These are phyloP conservation scores for Radiomyces spectabilis DNA, from an alignment of 192 early-diverging fungal genomes.

Conservation along the genomic window DNA sequence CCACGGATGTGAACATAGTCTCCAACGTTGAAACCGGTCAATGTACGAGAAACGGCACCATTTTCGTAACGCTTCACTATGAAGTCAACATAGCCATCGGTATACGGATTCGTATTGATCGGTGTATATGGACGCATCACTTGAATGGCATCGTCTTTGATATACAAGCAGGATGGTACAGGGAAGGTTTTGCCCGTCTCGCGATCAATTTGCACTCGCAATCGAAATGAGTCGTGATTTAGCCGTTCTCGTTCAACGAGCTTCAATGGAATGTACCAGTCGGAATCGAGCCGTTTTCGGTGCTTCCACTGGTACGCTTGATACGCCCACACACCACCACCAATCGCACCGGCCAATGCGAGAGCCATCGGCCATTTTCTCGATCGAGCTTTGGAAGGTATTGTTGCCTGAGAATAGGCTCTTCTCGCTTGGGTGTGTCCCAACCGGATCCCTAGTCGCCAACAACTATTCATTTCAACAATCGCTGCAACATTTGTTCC, in stretches of 20 bases:
- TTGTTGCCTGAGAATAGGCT: too few relatives aligned
- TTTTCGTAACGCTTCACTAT: slow-evolving; percentile 57
- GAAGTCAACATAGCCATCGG: slow-evolving; percentile 50
- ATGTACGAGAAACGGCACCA: slow-evolving; percentile 58
- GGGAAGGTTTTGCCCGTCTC: slow-evolving; percentile 17
- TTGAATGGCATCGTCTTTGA: slow-evolving; percentile 66
- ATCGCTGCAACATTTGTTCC: too few relatives aligned
- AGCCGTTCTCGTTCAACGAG: slow-evolving; percentile 35
- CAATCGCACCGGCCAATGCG: too few relatives aligned
- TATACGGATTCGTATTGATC: slow-evolving; percentile 35
- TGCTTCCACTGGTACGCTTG: not conserved
- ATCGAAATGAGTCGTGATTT: slow-evolving; percentile 49
- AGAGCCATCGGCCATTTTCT: too few relatives aligned
- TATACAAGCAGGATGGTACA: slow-evolving; percentile 50
- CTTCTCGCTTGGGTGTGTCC: too few relatives aligned
- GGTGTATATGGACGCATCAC: slow-evolving; percentile 67
- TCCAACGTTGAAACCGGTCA: slow-evolving; percentile 43
- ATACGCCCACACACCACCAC: too few relatives aligned
- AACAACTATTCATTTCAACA: too few relatives aligned
- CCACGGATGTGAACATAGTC: slow-evolving; percentile 61
- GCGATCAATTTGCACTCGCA: slow-evolving; percentile 39
- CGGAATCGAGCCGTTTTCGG: slow-evolving; percentile 25
- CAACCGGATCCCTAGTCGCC: too few relatives aligned
- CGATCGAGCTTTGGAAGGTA: too few relatives aligned
- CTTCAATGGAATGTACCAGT: slow-evolving; percentile 44